phyloP scores from a whole-genome alignment of 208 protist genomes.

The Strigomonas culicis region DNA sequence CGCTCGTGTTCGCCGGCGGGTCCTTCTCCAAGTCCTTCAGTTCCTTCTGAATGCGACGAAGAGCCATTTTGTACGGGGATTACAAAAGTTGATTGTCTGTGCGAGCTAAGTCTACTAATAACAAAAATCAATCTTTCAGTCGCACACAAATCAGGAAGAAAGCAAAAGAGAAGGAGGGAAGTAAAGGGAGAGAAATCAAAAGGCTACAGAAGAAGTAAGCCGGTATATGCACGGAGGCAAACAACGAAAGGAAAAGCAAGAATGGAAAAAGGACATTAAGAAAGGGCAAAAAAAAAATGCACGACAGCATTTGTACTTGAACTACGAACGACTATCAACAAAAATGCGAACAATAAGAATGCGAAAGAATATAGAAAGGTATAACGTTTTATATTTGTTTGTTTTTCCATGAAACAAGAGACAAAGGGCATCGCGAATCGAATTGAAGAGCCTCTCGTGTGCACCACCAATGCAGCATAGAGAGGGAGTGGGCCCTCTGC shows the following conservation, averaged over 20 bases:
- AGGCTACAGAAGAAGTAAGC: not conserved
- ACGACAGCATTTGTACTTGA: no score
- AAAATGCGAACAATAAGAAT: no score
- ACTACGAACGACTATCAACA: not conserved
- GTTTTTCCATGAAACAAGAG: no score
- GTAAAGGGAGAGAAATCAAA: conserved; percentile 8
- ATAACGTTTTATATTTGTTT: no score
- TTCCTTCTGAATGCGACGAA: conserved; percentile 95
- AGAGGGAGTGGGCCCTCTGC: no score
- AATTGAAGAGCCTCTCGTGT: no score
- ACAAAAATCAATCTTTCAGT: no score
- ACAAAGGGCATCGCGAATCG: no score
- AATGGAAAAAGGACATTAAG: conserved; percentile 9
- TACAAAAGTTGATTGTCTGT: conserved; percentile 8
- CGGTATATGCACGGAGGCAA: not conserved
- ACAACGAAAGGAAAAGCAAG: conserved; percentile 4
- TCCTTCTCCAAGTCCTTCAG: conserved; percentile 94
- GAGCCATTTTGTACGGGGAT: conserved; percentile 66
- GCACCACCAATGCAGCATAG: no score
- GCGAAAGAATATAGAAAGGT: no score
- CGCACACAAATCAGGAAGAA: conserved; percentile 6
- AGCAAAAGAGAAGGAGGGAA: conserved; percentile 14
- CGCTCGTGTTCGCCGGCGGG: conserved; percentile 94
- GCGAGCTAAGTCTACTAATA: no score
- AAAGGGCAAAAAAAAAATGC: conserved; percentile 4